Base-by-base conservation (phyloP, 2,329 filamentous ascomycete genomes). In the Colletotrichum endophyticum region DNA sequence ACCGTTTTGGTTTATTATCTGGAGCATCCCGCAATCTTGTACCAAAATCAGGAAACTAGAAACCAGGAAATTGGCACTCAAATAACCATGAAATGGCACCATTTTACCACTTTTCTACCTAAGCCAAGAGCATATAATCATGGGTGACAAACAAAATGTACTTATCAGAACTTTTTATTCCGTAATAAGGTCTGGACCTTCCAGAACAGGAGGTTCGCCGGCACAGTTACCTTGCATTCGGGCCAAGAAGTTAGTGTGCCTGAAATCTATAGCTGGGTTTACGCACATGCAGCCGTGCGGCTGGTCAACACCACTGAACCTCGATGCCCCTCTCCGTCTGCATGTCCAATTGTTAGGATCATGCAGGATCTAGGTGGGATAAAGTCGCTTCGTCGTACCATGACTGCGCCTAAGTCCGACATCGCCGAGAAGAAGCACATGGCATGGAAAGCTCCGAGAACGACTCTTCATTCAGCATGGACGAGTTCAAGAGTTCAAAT, bases 241-340 rank as follows among this genome's bases (percentile, higher is more conserved):
- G 39, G 39, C 39, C 39, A 44, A n/a, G 39, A n/a, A 11, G 19
- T 12, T n/a, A n/a, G 39, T 44, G 39, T 44, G 19, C 19, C 39
- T 4, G 3, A n/a, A 11, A 4, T n/a, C 9, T n/a, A n/a, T 3
- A n/a, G 39, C 39, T 44, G 3, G 39, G 0, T 44, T 44, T 1
- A n/a, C 8, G 19, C 39, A 44, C 1, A 44, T 44, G 39, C 39
- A n/a, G 39, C 19, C 3, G 39, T 44, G 39, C 39, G 39, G 39
- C 19, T n/a, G 5, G 5, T n/a, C 39, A 44, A 44, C 19, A 44
- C 39, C 19, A 44, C 5, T 3, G 39, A n/a, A 11, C 39, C 19
- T 44, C 16, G 36, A 9, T 9, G 39, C 39, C 39, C 16, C 39
- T 44, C 39, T 44, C 39, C 39, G 16, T n/a, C 5, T 44, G 39